Evolutionary conservation across 148 eudicot species (phyloP), one percentile per base, ranked within the genome.

Genomic region (Pharnaceum exiguum): DNA sequence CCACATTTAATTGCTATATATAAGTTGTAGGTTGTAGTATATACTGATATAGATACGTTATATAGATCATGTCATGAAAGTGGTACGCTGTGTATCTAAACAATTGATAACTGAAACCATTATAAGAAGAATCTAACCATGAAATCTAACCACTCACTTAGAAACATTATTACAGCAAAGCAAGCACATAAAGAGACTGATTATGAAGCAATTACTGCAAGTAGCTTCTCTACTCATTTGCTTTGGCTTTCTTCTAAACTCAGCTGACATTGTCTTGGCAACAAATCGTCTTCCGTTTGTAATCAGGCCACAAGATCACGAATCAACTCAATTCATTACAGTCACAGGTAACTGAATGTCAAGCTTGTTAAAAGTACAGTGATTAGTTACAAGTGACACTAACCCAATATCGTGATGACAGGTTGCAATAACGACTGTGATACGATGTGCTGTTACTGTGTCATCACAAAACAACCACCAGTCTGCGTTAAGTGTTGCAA

Each of bases 341-440:
- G 60, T 79, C 18, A 69, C 64, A 71, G 84, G 80, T 79, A 45
- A 38, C 18, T 18, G 11, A 26, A n/a, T n/a, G n/a, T n/a, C n/a
- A n/a, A n/a, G n/a, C n/a, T n/a, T n/a, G n/a, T n/a, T n/a, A n/a
- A n/a, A n/a, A n/a, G n/a, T n/a, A n/a, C n/a, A n/a, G n/a, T n/a
- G n/a, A n/a, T 2, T 32, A 22, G 42, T 5, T 3, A 18, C 2
- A 19, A 4, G 13, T 17, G 15, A 48, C 10, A n/a, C 8, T 3
- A 18, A 17, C 2, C 17, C 17, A 28, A 23, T 54, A 32, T 33
- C 10, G 24, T 47, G 62, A n/a, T 19, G 19, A 52, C 57, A 52
- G 57, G 57, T 32, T 52, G 57, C 57, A 52, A 32, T 31, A 52
- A 52, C 40, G 57, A 52, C 40, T 52, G 57, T 9, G 57, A 52